Base-by-base conservation (phyloP, 306 rosid species). In the Quercus glauca region DNA sequence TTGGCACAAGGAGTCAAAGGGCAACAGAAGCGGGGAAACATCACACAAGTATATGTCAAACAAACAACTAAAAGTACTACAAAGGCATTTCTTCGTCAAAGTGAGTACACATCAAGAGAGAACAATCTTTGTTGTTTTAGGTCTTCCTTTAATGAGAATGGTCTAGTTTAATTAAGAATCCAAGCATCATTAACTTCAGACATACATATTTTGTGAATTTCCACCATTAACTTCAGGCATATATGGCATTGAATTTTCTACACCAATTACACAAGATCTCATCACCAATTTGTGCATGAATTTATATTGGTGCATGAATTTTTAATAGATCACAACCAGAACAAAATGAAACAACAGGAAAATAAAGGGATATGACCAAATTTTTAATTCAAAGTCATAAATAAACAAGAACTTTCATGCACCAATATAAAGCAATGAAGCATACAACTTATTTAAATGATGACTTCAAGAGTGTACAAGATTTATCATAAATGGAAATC, bases 401-500 rank as follows among this genome's bases (percentile, higher is more conserved):
- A 51, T 31, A 52, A 79, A 31, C 10, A 33, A 29, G 35, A 4
- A 71, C 55, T 41, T 45, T 41, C 55, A 18, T 26, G 45, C 63
- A 41, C 61, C 31, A 63, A 77, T 4, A 45, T 52, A 65, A 29
- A 65, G 71, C 71, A 65, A 12, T 31, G 45, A 17, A 65, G 6
- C 23, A 18, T 55, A 6, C 60, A 71, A 6, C 1, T 20, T 14
- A 43, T 71, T 51, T 31, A 65, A 61, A 61, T 21, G 59, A 33
- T 3, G 55, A 75, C 52, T 49, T 56, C 25, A 14, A 43, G n/a
- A 58, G 29, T 26, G 29, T 37, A 72, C 20, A 8, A 67, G 51
- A 67, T 67, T 18, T 35, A 65, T 33, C 51, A 67, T 35, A 10
- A 75, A 49, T 49, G 43, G 81, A 51, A 45, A 75, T 74, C 37